Conservation (phyloP, 2,329 filamentous ascomycete species). For the Fragosphaeria purpurea region DNA sequence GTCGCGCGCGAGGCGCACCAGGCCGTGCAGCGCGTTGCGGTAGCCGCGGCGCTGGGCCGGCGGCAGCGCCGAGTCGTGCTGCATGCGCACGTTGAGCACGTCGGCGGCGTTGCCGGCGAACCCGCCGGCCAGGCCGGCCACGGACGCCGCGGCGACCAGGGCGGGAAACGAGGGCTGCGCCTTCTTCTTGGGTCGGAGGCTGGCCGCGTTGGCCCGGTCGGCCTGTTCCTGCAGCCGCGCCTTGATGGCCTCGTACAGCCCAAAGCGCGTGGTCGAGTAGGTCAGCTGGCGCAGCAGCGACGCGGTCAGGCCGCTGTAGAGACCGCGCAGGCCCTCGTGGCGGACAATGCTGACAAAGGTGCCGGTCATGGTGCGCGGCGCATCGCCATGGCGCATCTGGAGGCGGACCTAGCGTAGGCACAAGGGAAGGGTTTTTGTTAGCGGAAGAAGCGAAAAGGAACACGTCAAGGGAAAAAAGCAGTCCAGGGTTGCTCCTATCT, state of each 20-base stretch:
- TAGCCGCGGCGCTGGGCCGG: slow-evolving; percentile 71
- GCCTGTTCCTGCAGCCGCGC: slow-evolving; percentile 41
- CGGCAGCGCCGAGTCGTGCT: slow-evolving; percentile 77
- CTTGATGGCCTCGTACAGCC: slow-evolving; percentile 92
- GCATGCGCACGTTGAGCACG: slow-evolving; percentile 97
- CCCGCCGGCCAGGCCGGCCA: slow-evolving; percentile 80
- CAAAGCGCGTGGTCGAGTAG: slow-evolving; percentile 94
- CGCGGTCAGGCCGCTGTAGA: slow-evolving; percentile 88
- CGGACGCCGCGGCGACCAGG: slow-evolving; percentile 73
- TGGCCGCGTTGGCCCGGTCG: slow-evolving; percentile 4
- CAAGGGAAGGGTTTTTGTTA: too few relatives aligned
- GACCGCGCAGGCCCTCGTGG: slow-evolving; percentile 63
- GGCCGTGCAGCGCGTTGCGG: slow-evolving; percentile 75
- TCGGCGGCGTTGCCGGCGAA: slow-evolving; percentile 90
- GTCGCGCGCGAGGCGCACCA: slow-evolving; percentile 75
- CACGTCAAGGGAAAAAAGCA: neutral
- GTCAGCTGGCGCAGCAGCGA: slow-evolving; percentile 89
- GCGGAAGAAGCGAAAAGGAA: neutral
- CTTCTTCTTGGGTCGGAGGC: slow-evolving; percentile 18
- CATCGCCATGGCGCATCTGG: slow-evolving; percentile 70
- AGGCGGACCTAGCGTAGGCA: slow-evolving; percentile 57
- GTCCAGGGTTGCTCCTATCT: too few relatives aligned
- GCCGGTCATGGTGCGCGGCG: slow-evolving; percentile 69
- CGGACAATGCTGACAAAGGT: slow-evolving; percentile 77
- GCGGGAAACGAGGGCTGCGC: slow-evolving; percentile 56